Evolutionary conservation across 768 basidiomycete species (phyloP).

Genomic region (Termitomyces sp.): DNA sequence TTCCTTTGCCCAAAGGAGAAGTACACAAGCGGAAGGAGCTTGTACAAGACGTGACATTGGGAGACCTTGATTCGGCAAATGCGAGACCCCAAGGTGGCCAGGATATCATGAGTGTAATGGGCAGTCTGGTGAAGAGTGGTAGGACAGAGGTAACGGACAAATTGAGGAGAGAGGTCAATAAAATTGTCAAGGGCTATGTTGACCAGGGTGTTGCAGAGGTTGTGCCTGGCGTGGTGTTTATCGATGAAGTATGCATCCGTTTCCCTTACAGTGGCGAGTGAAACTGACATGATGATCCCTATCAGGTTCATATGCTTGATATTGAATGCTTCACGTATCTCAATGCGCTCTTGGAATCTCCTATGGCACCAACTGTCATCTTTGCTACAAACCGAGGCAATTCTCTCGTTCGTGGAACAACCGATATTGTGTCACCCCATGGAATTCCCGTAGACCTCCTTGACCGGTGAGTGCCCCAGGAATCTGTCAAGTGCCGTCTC

Average conservation of each 20-base stretch:
- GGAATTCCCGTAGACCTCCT: conserved; percentile 92
- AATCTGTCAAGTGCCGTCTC: background rate
- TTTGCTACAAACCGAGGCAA: conserved; percentile 95
- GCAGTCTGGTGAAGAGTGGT: conserved; percentile 81
- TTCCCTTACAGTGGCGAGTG: background rate
- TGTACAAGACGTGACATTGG: conserved; percentile 39
- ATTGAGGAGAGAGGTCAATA: conserved; percentile 91
- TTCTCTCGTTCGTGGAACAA: conserved; percentile 87
- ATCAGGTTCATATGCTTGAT: conserved; percentile 97
- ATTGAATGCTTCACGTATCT: conserved; percentile 99
- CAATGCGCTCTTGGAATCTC: conserved; percentile 90
- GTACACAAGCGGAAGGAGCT: conserved; percentile 21
- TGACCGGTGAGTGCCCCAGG: conserved; percentile 58
- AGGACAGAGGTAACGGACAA: conserved; percentile 98
- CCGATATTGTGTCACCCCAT: conserved; percentile 87
- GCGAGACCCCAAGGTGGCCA: conserved; percentile 94
- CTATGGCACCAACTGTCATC: conserved; percentile 97
- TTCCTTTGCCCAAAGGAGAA: conserved; percentile 66
- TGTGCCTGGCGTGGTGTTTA: conserved; percentile 96
- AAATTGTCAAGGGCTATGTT: conserved; percentile 94
- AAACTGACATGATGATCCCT: background rate
- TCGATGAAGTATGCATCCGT: conserved; percentile 76
- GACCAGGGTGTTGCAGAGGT: conserved; percentile 98
- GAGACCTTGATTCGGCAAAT: conserved; percentile 95
- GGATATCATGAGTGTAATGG: conserved; percentile 99